These are phyloP conservation scores for Xylaria sp. DNA, from an alignment of 2,329 filamentous ascomycete species.

Conservation along the genomic window DNA sequence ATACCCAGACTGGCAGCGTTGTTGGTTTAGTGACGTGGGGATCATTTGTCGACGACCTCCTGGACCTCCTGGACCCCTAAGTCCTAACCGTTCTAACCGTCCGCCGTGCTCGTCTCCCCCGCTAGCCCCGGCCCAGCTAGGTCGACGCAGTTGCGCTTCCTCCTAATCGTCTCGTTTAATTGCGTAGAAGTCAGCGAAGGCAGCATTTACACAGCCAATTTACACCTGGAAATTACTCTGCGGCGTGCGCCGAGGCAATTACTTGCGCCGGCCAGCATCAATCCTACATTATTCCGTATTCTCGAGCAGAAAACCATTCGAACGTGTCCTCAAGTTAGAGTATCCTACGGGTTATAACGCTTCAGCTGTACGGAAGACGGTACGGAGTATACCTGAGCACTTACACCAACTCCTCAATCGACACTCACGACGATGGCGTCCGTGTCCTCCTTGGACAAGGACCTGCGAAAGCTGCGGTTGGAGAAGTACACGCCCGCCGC, in stretches of 20 bases:
- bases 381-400: background rate
- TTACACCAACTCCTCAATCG: background rate
- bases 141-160: background rate
- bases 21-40: background rate
- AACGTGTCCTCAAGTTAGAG: background rate
- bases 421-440: conserved; percentile 66
- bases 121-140: background rate
- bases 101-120: background rate
- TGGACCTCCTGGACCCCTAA: background rate
- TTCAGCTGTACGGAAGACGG: too few relatives aligned
- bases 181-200: background rate
- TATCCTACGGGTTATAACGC: background rate
- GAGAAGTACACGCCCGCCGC: conserved; percentile 89
- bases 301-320: background rate
- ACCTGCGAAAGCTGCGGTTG: conserved; percentile 87
- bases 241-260: background rate
- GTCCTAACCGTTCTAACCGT: background rate
- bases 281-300: background rate
- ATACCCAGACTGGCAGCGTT: background rate
- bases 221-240: background rate
- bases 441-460: conserved; percentile 87
- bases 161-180: background rate
- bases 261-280: background rate
- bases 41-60: background rate
- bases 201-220: background rate